A percentile compares a stretch with the other conserved stretches of the same genome.
Evolutionary conservation across 1,139 yeast species (phyloP).

Genomic region (Magnusiomyces tetraspermus): DNA sequence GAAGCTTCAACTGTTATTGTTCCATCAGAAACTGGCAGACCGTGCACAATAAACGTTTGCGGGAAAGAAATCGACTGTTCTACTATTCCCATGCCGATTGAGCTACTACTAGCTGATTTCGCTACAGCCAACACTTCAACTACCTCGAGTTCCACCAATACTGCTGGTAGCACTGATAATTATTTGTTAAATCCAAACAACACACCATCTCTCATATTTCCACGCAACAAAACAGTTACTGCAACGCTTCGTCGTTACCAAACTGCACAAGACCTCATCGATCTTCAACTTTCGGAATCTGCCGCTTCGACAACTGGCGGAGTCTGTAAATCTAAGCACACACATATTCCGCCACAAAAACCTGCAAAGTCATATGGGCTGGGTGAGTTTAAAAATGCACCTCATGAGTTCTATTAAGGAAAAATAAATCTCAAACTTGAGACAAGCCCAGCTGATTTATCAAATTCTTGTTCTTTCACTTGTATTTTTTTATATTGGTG

Average conservation of each 20-base stretch:
- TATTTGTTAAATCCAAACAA: neutral
- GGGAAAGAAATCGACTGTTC: too few species aligned
- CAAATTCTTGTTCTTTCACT: neutral
- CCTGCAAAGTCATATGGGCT: conserved; percentile 2
- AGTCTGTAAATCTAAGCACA: neutral
- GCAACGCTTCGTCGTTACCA: neutral
- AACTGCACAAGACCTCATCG: neutral
- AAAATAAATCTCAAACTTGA: too few species aligned
- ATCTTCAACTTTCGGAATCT: neutral
- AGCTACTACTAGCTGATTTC: too few species aligned
- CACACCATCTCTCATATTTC: neutral
- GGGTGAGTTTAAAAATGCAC: conserved; percentile 6
- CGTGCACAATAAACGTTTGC: too few species aligned
- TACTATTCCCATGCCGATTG: too few species aligned
- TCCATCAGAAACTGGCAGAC: too few species aligned
- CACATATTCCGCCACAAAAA: conserved; percentile 1
- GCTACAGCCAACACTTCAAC: too few species aligned
- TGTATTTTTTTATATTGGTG: neutral
- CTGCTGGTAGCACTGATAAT: neutral
- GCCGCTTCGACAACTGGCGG: too few species aligned
- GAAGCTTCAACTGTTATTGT: too few species aligned
- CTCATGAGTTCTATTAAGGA: conserved; percentile 5
- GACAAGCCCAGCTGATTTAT: neutral
- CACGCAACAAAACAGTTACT: neutral
- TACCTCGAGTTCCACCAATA: too few species aligned